phyloP scores from a whole-genome alignment of 805 yeast species.

The Zygoascus flipseniorum region DNA sequence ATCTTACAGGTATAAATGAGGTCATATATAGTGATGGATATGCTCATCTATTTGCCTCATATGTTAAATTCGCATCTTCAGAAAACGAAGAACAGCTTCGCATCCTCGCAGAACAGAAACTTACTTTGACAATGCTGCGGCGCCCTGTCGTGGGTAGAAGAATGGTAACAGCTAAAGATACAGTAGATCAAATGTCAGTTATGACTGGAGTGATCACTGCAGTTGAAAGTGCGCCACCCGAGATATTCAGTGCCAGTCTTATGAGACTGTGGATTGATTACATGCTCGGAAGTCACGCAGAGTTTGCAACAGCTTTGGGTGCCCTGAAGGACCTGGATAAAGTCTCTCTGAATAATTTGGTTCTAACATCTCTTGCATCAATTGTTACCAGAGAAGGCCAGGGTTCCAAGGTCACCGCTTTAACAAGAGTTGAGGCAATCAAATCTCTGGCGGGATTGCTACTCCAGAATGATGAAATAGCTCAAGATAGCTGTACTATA shows the following conservation, averaged over 20 bases:
- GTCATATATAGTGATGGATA: constrained; percentile 32
- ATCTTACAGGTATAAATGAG: constrained; percentile 9
- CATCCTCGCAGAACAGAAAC: not conserved
- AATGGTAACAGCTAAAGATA: not conserved
- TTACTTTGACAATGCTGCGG: not conserved
- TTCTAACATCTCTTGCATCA: not conserved
- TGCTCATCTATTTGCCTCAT: not conserved
- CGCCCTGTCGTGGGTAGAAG: not conserved
- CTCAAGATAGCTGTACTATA: not conserved
- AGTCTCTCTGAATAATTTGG: not conserved
- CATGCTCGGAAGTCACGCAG: not conserved
- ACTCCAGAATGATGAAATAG: not conserved
- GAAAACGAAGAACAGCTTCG: not conserved
- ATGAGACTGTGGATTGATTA: constrained; percentile 1
- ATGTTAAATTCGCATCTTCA: not conserved
- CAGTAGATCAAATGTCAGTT: not conserved
- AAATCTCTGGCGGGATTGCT: not conserved
- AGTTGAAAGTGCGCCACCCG: not conserved
- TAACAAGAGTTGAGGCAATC: constrained; percentile 4
- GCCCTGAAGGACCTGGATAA: not conserved
- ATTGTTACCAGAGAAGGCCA: not conserved
- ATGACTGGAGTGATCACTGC: not conserved
- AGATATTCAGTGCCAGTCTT: not conserved
- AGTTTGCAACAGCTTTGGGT: constrained; percentile 1
- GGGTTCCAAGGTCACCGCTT: not conserved